Conservation (phyloP, 2,329 filamentous ascomycete genomes). For the Aureobasidium sp. region DNA sequence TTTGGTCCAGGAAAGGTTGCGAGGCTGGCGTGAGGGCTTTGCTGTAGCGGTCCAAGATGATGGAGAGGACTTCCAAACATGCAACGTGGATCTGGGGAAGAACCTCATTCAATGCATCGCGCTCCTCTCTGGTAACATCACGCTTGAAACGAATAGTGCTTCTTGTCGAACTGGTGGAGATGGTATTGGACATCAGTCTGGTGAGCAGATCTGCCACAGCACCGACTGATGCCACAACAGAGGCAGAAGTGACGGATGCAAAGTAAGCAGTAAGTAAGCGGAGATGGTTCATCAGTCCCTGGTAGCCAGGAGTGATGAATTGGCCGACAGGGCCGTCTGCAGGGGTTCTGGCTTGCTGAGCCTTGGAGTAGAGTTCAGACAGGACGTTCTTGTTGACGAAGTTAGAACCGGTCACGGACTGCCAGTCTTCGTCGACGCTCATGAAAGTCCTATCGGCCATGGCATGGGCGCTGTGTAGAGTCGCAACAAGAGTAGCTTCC, state of each 20-base stretch:
- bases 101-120: conserved; percentile 65
- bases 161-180: conserved; percentile 31
- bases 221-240: conserved; percentile 60
- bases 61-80: conserved; percentile 53
- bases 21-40: conserved; percentile 50
- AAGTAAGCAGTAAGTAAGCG: conserved; percentile 57
- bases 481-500: conserved; percentile 54
- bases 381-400: conserved; percentile 8
- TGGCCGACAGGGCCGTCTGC: conserved; percentile 3
- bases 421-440: conserved; percentile 72
- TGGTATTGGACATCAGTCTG: conserved; percentile 58
- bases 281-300: conserved; percentile 60
- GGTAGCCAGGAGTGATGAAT: conserved; percentile 57
- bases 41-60: conserved; percentile 51
- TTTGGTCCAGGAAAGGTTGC: conserved; percentile 60
- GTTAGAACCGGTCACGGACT: conserved; percentile 42
- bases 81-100: conserved; percentile 68
- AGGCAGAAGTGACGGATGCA: conserved; percentile 52
- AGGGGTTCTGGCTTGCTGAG: neutral
- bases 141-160: conserved; percentile 53
- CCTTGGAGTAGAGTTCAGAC: neutral
- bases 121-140: conserved; percentile 70
- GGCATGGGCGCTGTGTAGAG: conserved; percentile 57
- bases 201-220: conserved; percentile 59
- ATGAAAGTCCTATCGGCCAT: conserved; percentile 72